These are phyloP conservation scores for Aethionema arabicum DNA, from an alignment of 345 rosid genomes.

Conservation along the genomic window DNA sequence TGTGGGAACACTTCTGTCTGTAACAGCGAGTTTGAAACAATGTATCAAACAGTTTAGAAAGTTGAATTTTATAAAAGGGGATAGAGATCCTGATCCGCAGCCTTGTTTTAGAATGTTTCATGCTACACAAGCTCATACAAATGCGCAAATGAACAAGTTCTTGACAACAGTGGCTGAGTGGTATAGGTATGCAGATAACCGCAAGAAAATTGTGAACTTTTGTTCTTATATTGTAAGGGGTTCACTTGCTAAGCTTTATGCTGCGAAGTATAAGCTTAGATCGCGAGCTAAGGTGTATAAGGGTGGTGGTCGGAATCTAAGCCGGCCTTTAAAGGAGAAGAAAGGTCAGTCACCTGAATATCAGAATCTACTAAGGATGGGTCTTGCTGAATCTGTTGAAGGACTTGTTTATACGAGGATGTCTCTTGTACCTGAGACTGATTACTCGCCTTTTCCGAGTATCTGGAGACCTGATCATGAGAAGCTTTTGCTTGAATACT, in stretches of 20 bases:
- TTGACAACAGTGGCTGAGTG: constrained; percentile 85
- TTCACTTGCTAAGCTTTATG: constrained; percentile 93
- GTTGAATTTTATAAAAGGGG: constrained; percentile 81
- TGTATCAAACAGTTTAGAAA: constrained; percentile 93
- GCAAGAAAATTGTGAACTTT: constrained; percentile 84
- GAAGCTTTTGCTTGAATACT: constrained; percentile 73
- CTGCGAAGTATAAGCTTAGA: constrained; percentile 91
- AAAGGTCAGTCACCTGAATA: constrained; percentile 90
- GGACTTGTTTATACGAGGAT: constrained; percentile 91
- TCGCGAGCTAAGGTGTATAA: constrained; percentile 93
- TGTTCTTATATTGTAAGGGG: constrained; percentile 88
- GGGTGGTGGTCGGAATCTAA: constrained; percentile 59
- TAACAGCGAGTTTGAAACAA: constrained; percentile 92
- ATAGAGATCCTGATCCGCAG: constrained; percentile 92
- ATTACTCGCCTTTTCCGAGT: constrained; percentile 79
- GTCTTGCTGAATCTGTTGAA: constrained; percentile 83
- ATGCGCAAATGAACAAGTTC: constrained; percentile 94
- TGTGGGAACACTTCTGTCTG: constrained; percentile 91
- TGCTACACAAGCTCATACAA: constrained; percentile 93
- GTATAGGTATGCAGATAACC: constrained; percentile 87
- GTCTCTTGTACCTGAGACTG: constrained; percentile 93
- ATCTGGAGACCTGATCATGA: constrained; percentile 94
- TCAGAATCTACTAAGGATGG: constrained; percentile 84
- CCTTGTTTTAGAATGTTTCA: constrained; percentile 98
- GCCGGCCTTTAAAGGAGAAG: constrained; percentile 84